Evolutionary conservation across 495 filamentous ascomycete species (phyloP).

Genomic region (Podospora pseudopauciseta): DNA sequence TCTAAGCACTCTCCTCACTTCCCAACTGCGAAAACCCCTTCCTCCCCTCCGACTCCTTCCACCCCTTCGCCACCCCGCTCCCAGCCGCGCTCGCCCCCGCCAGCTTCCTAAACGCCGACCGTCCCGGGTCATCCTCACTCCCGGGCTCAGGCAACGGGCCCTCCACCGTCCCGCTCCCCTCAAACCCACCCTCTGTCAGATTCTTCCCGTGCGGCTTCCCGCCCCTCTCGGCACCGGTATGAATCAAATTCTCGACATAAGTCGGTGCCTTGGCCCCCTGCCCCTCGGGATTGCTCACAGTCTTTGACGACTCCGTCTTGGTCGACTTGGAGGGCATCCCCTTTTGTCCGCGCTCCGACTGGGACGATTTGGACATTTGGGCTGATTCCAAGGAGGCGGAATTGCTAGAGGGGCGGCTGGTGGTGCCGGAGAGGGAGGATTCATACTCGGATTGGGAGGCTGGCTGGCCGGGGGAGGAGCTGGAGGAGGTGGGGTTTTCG

Average conservation of each 20-base stretch:
- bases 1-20: conserved; percentile 22
- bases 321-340: conserved; percentile 5
- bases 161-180: conserved; percentile 32
- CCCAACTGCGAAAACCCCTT: conserved; percentile 22
- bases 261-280: conserved; percentile 31
- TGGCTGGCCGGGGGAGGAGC: conserved; percentile 13
- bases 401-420: neutral
- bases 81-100: conserved; percentile 8
- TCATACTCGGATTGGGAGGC: neutral
- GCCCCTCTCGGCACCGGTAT: conserved; percentile 3
- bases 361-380: neutral
- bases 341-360: neutral
- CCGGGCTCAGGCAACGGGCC: conserved; percentile 36
- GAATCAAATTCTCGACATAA: conserved; percentile 29
- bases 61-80: conserved; percentile 15
- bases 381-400: neutral
- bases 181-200: conserved; percentile 35
- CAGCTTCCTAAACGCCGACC: conserved; percentile 25
- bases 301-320: neutral
- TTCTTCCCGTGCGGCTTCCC: conserved; percentile 41
- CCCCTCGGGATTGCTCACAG: neutral
- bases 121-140: conserved; percentile 36
- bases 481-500: conserved; percentile 18
- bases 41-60: conserved; percentile 10
- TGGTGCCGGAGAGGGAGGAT: neutral